Percentiles rank a stretch among this genome's conserved stretches.
These are phyloP conservation scores for Boletus subcaerulescens DNA, from an alignment of 768 basidiomycete genomes.

Conservation along the genomic window DNA sequence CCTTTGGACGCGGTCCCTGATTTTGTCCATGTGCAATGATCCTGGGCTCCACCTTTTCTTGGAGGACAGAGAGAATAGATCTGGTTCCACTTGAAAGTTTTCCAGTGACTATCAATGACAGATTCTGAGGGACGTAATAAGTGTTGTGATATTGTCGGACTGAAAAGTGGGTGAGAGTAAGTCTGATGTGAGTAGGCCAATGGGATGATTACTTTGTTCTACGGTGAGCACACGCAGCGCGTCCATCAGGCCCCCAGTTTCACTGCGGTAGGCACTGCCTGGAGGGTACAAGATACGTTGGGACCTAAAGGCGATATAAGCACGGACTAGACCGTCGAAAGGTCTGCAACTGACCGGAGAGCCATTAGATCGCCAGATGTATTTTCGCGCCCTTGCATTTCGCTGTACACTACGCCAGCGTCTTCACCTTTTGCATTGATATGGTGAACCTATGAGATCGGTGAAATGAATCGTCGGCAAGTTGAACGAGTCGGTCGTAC, in stretches of 20 bases:
- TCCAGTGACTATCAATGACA: slow-evolving; percentile 85
- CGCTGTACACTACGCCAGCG: slow-evolving; percentile 94
- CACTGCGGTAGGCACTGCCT: slow-evolving; percentile 88
- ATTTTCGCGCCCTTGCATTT: slow-evolving; percentile 97
- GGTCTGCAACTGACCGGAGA: slow-evolving; percentile 52
- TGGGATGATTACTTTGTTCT: slow-evolving; percentile 67
- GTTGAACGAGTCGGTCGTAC: slow-evolving; percentile 28
- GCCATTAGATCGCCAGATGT: slow-evolving; percentile 90
- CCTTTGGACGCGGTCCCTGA: slow-evolving; percentile 63
- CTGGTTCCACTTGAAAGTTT: slow-evolving; percentile 74
- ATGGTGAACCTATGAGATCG: slow-evolving; percentile 78
- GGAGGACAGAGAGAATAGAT: slow-evolving; percentile 78
- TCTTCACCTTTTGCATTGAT: slow-evolving; percentile 88
- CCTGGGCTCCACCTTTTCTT: slow-evolving; percentile 77
- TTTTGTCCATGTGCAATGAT: slow-evolving; percentile 75
- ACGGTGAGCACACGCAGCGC: slow-evolving; percentile 81
- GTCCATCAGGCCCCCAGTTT: slow-evolving; percentile 96
- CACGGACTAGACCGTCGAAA: not conserved
- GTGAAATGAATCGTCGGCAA: slow-evolving; percentile 1
- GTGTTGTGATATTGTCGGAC: slow-evolving; percentile 86
- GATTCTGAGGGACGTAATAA: slow-evolving; percentile 93
- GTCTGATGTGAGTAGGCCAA: slow-evolving; percentile 2
- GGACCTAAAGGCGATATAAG: slow-evolving; percentile 41
- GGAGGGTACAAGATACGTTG: slow-evolving; percentile 80
- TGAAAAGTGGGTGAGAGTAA: slow-evolving; percentile 33